These are phyloP conservation scores for Gossypium mustelinum DNA, from an alignment of 345 rosid genomes.

Conservation along the genomic window DNA sequence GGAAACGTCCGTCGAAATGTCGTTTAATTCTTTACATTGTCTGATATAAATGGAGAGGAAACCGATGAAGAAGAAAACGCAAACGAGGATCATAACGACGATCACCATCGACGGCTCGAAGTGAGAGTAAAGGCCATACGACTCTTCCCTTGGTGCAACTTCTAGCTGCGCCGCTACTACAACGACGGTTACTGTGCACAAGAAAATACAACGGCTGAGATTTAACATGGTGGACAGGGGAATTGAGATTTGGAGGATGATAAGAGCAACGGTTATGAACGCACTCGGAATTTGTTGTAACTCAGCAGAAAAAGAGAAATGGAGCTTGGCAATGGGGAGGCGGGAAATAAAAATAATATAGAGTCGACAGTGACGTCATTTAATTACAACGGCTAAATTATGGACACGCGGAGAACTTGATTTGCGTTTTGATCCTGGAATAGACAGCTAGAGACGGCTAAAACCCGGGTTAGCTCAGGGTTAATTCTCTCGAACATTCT, in stretches of 20 bases:
- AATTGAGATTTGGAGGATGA: background rate
- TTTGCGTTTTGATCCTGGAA: too few relatives aligned
- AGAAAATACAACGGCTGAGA: background rate
- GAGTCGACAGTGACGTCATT: background rate
- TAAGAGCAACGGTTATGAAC: background rate
- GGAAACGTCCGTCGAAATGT: background rate
- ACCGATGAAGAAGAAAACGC: conserved; percentile 23
- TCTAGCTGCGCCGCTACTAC: conserved; percentile 5
- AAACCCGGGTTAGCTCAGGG: too few relatives aligned
- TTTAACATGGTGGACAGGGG: background rate
- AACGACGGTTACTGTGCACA: background rate
- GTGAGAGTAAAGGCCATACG: conserved; percentile 6
- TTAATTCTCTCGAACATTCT: too few relatives aligned
- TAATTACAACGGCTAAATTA: background rate
- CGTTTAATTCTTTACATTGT: conserved; percentile 18
- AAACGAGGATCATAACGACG: conserved; percentile 21
- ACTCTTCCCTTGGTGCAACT: background rate
- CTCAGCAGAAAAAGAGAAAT: background rate
- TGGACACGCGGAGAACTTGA: background rate
- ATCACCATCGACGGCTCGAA: conserved; percentile 26
- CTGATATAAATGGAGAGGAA: conserved; percentile 28
- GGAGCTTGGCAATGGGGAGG: background rate
- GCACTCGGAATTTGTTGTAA: background rate
- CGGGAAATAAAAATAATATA: background rate
- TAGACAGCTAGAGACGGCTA: too few relatives aligned